Conservation (phyloP, 345 rosid genomes). For the Xanthoceras sorbifolium region DNA sequence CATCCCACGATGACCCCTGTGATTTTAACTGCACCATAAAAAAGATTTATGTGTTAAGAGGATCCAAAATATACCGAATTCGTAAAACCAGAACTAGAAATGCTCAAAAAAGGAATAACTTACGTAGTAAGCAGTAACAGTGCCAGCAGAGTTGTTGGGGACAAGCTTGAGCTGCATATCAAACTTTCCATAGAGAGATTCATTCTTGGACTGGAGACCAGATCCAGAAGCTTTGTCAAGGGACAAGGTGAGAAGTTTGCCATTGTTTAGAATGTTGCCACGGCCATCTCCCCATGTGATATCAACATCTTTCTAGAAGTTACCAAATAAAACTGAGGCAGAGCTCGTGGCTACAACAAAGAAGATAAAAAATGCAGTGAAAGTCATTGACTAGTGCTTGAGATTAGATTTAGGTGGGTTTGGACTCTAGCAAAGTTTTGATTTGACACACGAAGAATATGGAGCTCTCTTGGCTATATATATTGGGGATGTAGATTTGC, state of each 20-base stretch:
- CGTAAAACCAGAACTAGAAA: neutral
- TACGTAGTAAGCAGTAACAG: constrained; percentile 61
- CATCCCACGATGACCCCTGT: no score
- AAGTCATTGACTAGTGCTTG: constrained; percentile 14
- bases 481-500: neutral
- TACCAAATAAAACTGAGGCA: neutral
- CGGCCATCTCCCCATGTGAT: no score
- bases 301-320: no score
- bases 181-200: no score
- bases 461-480: neutral
- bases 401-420: neutral
- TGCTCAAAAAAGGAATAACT: constrained; percentile 4
- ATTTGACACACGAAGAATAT: neutral
- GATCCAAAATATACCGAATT: neutral
- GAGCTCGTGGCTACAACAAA: neutral
- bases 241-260: no score
- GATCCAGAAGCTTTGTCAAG: no score
- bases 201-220: no score
- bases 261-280: no score
- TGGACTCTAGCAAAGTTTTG: neutral
- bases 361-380: neutral
- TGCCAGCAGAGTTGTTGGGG: constrained; percentile 60
- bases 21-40: constrained; percentile 34
- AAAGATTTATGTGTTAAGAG: constrained; percentile 13
- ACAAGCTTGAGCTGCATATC: constrained; percentile 58